A percentile compares a stretch with the other conserved stretches of the same genome.
phyloP scores from a whole-genome alignment of 139 green algal genomes.

The Tetradesmus obliquus region DNA sequence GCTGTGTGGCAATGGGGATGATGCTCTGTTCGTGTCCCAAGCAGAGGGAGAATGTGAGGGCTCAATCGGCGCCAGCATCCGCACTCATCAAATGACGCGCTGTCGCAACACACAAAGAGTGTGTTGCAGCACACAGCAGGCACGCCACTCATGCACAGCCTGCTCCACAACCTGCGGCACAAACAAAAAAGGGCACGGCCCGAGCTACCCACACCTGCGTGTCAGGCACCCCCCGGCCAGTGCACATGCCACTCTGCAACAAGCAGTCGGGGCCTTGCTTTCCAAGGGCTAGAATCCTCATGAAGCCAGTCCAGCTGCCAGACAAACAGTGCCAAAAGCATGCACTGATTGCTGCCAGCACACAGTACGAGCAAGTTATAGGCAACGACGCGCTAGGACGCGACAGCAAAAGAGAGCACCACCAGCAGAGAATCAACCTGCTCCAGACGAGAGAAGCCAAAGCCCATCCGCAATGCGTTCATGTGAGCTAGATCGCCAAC shows the following conservation, averaged over 20 bases:
- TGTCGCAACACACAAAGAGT: neutral
- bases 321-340: neutral
- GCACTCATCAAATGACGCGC: neutral
- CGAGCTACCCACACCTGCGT: neutral
- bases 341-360: neutral
- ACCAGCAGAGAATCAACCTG: neutral
- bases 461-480: neutral
- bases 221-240: neutral
- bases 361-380: neutral
- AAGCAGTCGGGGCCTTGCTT: neutral
- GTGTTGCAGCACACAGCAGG: neutral
- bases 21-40: neutral
- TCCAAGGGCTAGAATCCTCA: neutral
- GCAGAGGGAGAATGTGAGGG: neutral
- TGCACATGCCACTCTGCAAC: neutral
- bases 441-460: neutral
- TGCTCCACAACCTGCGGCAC: neutral
- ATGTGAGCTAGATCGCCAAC: neutral
- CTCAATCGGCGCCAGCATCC: neutral
- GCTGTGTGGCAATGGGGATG: too few relatives aligned
- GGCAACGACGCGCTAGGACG: neutral
- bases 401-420: neutral
- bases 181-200: neutral
- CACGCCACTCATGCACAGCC: neutral
- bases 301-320: neutral